These are phyloP conservation scores for Xylaria castorea DNA, from an alignment of 495 filamentous ascomycete genomes.

Conservation along the genomic window DNA sequence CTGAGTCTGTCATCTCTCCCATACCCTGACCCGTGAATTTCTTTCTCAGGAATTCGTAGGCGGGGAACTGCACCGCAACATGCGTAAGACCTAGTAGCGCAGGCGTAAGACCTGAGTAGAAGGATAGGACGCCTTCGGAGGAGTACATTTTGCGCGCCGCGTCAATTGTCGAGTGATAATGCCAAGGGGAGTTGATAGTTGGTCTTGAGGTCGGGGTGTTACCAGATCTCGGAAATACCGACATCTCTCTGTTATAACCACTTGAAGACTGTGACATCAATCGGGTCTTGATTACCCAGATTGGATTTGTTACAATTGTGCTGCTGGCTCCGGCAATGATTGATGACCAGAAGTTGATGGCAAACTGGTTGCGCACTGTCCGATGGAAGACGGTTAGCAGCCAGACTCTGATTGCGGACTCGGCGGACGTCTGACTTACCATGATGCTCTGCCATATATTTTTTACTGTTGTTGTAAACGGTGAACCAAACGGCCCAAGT, in stretches of 20 bases:
- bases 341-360: conserved; percentile 73
- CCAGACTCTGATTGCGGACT: not conserved
- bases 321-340: conserved; percentile 90
- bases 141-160: conserved; percentile 95
- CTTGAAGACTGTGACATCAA: conserved; percentile 83
- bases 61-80: conserved; percentile 96
- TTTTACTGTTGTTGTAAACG: conserved; percentile 88
- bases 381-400: not conserved
- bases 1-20: conserved; percentile 60
- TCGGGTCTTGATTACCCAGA: conserved; percentile 99
- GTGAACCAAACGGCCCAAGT: conserved; percentile 99
- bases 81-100: conserved; percentile 92
- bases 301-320: conserved; percentile 96
- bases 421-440: conserved; percentile 54
- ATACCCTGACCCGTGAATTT: conserved; percentile 87
- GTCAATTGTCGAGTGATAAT: conserved; percentile 86
- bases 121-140: conserved; percentile 83
- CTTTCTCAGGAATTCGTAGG: conserved; percentile 92
- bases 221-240: conserved; percentile 49
- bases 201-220: conserved; percentile 58
- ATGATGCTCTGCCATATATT: conserved; percentile 68
- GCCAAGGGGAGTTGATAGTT: conserved; percentile 72
- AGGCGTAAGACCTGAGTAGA: conserved; percentile 94
- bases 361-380: conserved; percentile 47
- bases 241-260: conserved; percentile 44